Base-by-base conservation (phyloP, 495 filamentous ascomycete genomes). In the Penicillium longicatenatum region DNA sequence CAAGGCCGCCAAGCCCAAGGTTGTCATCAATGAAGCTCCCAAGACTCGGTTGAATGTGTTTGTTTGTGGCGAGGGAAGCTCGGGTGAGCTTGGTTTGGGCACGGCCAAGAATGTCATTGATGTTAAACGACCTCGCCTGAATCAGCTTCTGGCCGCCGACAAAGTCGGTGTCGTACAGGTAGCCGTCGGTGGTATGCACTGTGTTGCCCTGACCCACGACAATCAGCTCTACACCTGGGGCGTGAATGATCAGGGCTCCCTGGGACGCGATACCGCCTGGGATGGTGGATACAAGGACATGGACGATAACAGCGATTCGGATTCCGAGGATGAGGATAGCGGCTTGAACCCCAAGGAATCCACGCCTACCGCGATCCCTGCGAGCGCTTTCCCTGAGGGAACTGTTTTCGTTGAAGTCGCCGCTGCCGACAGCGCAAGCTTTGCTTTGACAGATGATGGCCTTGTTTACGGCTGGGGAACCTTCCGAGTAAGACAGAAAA, bases 401-500 rank as follows among this genome's bases (percentile, higher is more conserved):
- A 83, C 79, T n/a, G 65, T 74, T 6, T 86, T 87, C 63, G 78
- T 81, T 24, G 72, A 85, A 60, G 79, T 89, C 30, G 79, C 81
- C 53, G 84, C 85, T 59, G 83, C 84, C 19, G 87, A 90, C 61
- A 88, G 84, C 61, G 74, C 76, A 35, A 83, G 81, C 33, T 87
- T 89, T 67, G 87, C 81, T 41, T 68, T 90, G 19, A 90, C 87
- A 12, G 81, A 88, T 52, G 80, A 86, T 50, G 87, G 87, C 35
- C 68, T 71, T 19, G 85, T 90, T 26, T 89, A 84, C 65, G 87
- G 86, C 29, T 90, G 87, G 87, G 87, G 87, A 56, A 85, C 83
- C n/a, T 90, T 89, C 71, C 71, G 81, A 47, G 84, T 86, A 75
- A 74, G 83, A 39, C 31, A 48, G 6, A 22, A 22, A n/a, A 21